Evolutionary conservation across 78 protist genomes (phyloP).

Genomic region (Polysphondylium violaceum): DNA sequence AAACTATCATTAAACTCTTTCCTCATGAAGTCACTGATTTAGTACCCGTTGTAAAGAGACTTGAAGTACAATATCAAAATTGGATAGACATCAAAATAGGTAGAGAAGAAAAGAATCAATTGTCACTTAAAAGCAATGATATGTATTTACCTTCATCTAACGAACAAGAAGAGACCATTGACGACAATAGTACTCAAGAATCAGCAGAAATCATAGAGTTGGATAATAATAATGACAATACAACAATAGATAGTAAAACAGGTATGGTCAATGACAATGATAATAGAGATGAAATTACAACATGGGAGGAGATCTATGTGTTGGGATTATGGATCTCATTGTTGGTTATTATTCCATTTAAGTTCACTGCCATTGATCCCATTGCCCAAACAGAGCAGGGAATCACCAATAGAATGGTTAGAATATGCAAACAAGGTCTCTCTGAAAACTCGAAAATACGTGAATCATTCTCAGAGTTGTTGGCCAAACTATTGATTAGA

Average conservation of each 20-base stretch:
- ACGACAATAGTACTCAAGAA: not conserved
- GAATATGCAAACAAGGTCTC: constrained; percentile 4
- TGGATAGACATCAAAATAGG: constrained; percentile 16
- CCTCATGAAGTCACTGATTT: constrained; percentile 73
- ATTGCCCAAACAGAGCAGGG: not conserved
- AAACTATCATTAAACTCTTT: constrained; percentile 70
- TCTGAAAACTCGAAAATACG: constrained; percentile 3
- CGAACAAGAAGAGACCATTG: not conserved
- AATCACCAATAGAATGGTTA: constrained; percentile 8
- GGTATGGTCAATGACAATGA: not conserved
- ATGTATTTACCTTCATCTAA: too few relatives aligned
- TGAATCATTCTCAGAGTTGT: constrained; percentile 39
- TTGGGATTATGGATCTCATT: constrained; percentile 94
- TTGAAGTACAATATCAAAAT: not conserved
- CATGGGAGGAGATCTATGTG: constrained; percentile 94
- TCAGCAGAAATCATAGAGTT: too few relatives aligned
- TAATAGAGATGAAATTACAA: not conserved
- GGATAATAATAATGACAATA: not conserved
- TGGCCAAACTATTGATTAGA: constrained; percentile 57
- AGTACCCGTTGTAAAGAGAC: constrained; percentile 15
- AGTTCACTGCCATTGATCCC: constrained; percentile 87
- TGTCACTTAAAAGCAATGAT: not conserved
- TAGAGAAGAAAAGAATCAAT: constrained; percentile 4
- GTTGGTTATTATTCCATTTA: constrained; percentile 94
- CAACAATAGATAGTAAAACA: too few relatives aligned